Evolutionary conservation across 768 basidiomycete species (phyloP).

Genomic region (Pleurotus pulmonarius): DNA sequence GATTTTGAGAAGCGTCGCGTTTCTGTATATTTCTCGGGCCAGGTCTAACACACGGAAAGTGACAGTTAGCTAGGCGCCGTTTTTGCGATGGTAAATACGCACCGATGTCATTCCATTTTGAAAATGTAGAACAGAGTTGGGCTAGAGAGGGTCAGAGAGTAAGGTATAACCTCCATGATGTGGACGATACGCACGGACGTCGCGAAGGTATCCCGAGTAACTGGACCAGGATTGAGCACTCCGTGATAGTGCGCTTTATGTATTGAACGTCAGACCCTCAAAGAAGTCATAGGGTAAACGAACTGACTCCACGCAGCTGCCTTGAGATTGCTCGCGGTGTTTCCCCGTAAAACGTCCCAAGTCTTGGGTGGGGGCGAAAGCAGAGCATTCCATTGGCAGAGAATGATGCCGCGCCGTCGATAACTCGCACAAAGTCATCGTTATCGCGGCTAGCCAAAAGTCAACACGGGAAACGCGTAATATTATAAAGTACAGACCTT

Average conservation of each 20-base stretch:
- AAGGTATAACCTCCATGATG: background rate
- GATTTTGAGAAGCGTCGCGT: conserved; percentile 58
- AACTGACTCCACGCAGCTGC: conserved; percentile 51
- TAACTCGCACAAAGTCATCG: conserved; percentile 79
- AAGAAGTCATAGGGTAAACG: background rate
- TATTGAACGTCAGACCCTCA: conserved; percentile 4
- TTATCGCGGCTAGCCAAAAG: conserved; percentile 53
- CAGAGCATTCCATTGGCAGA: conserved; percentile 60
- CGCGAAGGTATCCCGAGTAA: conserved; percentile 79
- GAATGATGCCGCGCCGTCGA: conserved; percentile 68
- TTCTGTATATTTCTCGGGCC: conserved; percentile 65
- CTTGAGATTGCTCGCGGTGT: conserved; percentile 24
- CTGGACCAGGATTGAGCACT: conserved; percentile 86
- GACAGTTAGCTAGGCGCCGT: conserved; percentile 18
- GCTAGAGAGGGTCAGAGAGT: conserved; percentile 34
- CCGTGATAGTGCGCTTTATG: conserved; percentile 60
- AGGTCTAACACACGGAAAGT: conserved; percentile 35
- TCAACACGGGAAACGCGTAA: background rate
- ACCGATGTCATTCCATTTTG: conserved; percentile 73
- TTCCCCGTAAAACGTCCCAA: conserved; percentile 13
- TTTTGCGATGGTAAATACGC: no score
- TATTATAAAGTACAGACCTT: conserved; percentile 33
- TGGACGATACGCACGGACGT: conserved; percentile 56
- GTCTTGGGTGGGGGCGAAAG: conserved; percentile 25
- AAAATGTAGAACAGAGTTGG: conserved; percentile 73